A percentile compares a stretch with the other conserved stretches of the same genome.
Conservation (phyloP, 768 basidiomycete species). For the Boletus speciosus region DNA sequence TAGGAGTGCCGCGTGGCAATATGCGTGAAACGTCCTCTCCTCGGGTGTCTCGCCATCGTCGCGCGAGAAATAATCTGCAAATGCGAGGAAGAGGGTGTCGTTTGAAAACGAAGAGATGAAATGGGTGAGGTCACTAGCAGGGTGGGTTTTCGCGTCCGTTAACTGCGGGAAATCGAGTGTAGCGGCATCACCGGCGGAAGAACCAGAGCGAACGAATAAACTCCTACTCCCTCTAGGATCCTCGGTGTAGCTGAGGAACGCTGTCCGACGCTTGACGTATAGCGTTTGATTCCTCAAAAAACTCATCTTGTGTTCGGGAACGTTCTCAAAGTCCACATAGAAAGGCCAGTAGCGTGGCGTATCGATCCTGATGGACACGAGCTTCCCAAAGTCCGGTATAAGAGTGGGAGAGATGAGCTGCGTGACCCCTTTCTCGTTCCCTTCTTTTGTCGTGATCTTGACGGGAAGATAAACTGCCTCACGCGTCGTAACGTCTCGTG, state of each 20-base stretch:
- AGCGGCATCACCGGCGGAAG: slow-evolving; percentile 79
- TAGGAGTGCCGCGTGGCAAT: slow-evolving; percentile 71
- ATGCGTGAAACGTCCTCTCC: slow-evolving; percentile 63
- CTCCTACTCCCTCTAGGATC: slow-evolving; percentile 93
- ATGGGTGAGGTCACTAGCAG: slow-evolving; percentile 71
- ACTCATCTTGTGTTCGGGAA: slow-evolving; percentile 62
- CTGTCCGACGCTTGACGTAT: slow-evolving; percentile 88
- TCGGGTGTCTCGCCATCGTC: slow-evolving; percentile 53
- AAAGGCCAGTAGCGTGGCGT: slow-evolving; percentile 97
- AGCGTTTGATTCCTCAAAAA: slow-evolving; percentile 78
- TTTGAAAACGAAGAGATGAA: slow-evolving; percentile 88
- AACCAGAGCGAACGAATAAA: slow-evolving; percentile 84
- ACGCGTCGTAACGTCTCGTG: slow-evolving; percentile 86
- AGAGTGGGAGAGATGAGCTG: slow-evolving; percentile 90
- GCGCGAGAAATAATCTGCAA: slow-evolving; percentile 75
- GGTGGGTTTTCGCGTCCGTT: slow-evolving; percentile 61
- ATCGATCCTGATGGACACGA: slow-evolving; percentile 82
- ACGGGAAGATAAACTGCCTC: slow-evolving; percentile 92
- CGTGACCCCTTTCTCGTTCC: slow-evolving; percentile 56
- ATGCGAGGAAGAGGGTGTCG: slow-evolving; percentile 72
- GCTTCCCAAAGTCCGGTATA: slow-evolving; percentile 80
- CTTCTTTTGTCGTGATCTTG: slow-evolving; percentile 78
- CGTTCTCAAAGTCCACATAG: slow-evolving; percentile 70
- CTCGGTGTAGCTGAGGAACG: slow-evolving; percentile 89
- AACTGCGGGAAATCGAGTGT: slow-evolving; percentile 82